These are phyloP conservation scores for Scedosporium aurantiacum DNA, from an alignment of 2,329 filamentous ascomycete genomes.

Conservation along the genomic window DNA sequence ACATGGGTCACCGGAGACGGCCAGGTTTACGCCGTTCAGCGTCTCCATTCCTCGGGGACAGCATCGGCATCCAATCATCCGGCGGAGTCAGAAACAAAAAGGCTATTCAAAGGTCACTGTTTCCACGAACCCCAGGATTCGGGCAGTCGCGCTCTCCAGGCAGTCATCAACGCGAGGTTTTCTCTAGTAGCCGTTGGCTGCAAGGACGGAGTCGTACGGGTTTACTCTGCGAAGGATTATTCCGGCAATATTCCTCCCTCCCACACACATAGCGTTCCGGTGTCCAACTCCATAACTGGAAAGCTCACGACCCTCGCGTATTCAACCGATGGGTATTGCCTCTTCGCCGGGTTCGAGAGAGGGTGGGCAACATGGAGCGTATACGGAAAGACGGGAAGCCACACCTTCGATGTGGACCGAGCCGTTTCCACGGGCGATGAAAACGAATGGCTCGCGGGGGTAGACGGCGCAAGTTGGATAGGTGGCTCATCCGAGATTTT, in stretches of 20 bases:
- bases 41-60: conserved; percentile 34
- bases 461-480: conserved; percentile 73
- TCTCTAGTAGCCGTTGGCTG: conserved; percentile 86
- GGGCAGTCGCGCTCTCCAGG: conserved; percentile 53
- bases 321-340: conserved; percentile 90
- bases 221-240: conserved; percentile 93
- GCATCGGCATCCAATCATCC: conserved; percentile 19
- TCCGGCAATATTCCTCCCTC: conserved; percentile 83
- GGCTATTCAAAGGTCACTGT: conserved; percentile 79
- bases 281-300: conserved; percentile 58
- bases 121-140: conserved; percentile 65
- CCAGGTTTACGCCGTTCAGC: conserved; percentile 81
- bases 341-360: conserved; percentile 84
- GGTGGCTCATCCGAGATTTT: conserved; percentile 80
- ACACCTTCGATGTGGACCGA: conserved; percentile 66
- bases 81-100: conserved; percentile 28
- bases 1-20: conserved; percentile 89
- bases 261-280: conserved; percentile 61
- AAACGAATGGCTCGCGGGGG: conserved; percentile 75
- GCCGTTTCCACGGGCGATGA: conserved; percentile 53
- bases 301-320: conserved; percentile 65
- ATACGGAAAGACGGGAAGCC: conserved; percentile 80
- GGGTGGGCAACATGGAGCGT: conserved; percentile 98
- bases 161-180: conserved; percentile 87
- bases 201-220: conserved; percentile 63